Percentiles rank a stretch among this genome's conserved stretches.
phyloP scores from a whole-genome alignment of 2,329 filamentous ascomycete species.

The Trichoderma cornu-damae region DNA sequence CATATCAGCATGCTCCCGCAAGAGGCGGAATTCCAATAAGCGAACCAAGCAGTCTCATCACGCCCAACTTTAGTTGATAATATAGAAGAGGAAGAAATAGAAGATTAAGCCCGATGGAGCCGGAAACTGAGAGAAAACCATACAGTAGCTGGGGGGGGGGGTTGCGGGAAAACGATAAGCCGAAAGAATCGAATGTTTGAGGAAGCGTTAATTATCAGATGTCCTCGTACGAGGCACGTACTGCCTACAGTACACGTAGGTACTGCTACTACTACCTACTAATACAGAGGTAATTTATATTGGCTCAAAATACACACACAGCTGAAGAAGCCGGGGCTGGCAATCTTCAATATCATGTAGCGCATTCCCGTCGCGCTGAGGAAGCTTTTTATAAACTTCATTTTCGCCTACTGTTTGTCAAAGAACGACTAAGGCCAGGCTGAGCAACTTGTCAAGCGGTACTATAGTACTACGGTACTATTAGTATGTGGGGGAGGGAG shows the following conservation, averaged over 20 bases:
- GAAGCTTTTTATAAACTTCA: background rate
- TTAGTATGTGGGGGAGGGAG: conserved; percentile 14
- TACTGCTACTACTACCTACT: too few relatives aligned
- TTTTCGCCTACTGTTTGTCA: background rate
- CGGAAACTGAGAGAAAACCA: background rate
- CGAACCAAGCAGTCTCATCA: conserved; percentile 63
- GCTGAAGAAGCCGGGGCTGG: background rate
- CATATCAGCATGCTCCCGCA: conserved; percentile 60
- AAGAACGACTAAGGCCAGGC: background rate
- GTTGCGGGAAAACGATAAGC: conserved; percentile 14
- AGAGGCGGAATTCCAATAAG: conserved; percentile 50
- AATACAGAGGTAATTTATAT: background rate
- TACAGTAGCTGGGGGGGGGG: background rate
- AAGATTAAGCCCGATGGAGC: conserved; percentile 20
- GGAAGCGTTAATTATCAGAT: background rate
- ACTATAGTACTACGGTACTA: background rate
- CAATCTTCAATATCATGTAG: background rate
- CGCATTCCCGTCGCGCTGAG: background rate
- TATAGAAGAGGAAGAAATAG: conserved; percentile 41
- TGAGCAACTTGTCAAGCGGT: background rate
- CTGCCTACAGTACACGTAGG: too few relatives aligned
- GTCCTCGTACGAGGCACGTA: too few relatives aligned
- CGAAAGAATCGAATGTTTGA: background rate
- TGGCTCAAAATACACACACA: background rate
- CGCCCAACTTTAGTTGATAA: conserved; percentile 71